These are phyloP conservation scores for Phytopythium litorale DNA, from an alignment of 352 stramenopile genomes.

Conservation along the genomic window DNA sequence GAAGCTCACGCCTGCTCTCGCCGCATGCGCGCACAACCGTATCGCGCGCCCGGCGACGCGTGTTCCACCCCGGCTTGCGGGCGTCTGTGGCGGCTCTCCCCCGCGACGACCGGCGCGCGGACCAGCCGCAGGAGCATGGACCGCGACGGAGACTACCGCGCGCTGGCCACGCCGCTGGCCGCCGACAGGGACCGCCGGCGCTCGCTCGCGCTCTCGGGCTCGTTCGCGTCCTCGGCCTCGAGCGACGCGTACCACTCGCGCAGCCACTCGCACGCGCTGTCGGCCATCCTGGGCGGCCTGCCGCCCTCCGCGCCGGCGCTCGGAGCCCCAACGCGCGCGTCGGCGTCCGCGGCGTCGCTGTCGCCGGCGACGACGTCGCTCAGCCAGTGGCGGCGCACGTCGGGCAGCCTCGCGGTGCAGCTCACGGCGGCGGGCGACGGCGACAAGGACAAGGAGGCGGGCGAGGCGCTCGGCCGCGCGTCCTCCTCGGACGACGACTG, in stretches of 20 bases:
- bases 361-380: background rate
- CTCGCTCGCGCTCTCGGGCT: background rate
- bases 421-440: background rate
- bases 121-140: background rate
- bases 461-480: background rate
- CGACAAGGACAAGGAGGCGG: constrained; percentile 6
- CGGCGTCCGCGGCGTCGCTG: constrained; percentile 21
- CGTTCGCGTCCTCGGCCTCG: background rate
- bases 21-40: background rate
- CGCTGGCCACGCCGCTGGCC: constrained; percentile 20
- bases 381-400: constrained; percentile 1
- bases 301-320: constrained; percentile 8
- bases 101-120: too few species aligned
- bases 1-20: background rate
- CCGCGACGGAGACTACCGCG: constrained; percentile 22
- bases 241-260: constrained; percentile 11
- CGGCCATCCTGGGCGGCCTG: constrained; percentile 30
- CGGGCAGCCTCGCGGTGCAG: constrained; percentile 3
- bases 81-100: too few species aligned
- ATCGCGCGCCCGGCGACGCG: background rate
- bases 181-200: constrained; percentile 1
- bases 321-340: constrained; percentile 10
- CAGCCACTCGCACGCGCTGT: constrained; percentile 44
- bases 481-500: background rate
- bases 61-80: background rate